Percentiles rank a stretch among this genome's conserved stretches.
phyloP scores from a whole-genome alignment of 768 basidiomycete species.

The Hygrophoropsis aurantiaca region DNA sequence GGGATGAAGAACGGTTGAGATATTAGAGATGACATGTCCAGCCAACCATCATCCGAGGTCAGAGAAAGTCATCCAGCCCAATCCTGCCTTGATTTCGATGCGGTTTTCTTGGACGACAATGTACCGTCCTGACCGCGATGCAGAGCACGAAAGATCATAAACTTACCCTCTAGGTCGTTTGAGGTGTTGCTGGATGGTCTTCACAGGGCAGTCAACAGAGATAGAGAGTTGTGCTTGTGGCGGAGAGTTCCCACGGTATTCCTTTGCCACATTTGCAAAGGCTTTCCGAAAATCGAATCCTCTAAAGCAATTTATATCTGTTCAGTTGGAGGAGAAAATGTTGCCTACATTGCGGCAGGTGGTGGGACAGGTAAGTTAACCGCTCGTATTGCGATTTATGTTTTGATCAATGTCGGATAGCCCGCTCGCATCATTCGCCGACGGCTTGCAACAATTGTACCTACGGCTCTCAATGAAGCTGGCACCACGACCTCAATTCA shows the following conservation, averaged over 20 bases:
- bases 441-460: slow-evolving; percentile 10
- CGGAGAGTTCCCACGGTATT: slow-evolving; percentile 23
- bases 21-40: neutral
- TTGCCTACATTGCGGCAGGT: slow-evolving; percentile 14
- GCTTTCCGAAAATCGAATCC: neutral
- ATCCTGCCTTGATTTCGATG: slow-evolving; percentile 20
- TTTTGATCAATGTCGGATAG: neutral
- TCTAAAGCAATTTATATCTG: neutral
- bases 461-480: slow-evolving; percentile 2
- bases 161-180: slow-evolving; percentile 42
- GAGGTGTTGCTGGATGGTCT: slow-evolving; percentile 23
- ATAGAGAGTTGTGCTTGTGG: neutral
- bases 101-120: neutral
- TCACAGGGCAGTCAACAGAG: slow-evolving; percentile 4
- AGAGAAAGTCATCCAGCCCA: slow-evolving; percentile 39
- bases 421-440: slow-evolving; percentile 5
- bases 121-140: neutral
- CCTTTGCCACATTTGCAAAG: slow-evolving; percentile 14
- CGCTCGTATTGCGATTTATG: neutral
- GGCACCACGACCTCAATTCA: no score
- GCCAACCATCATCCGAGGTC: slow-evolving; percentile 34
- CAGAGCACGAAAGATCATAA: slow-evolving; percentile 8
- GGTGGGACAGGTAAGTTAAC: slow-evolving; percentile 11
- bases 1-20: neutral
- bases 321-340: slow-evolving; percentile 10